Evolutionary conservation across 2,329 filamentous ascomycete species (phyloP), one percentile per base, ranked within the genome.

Genomic region (Ceratocystis colombiana): DNA sequence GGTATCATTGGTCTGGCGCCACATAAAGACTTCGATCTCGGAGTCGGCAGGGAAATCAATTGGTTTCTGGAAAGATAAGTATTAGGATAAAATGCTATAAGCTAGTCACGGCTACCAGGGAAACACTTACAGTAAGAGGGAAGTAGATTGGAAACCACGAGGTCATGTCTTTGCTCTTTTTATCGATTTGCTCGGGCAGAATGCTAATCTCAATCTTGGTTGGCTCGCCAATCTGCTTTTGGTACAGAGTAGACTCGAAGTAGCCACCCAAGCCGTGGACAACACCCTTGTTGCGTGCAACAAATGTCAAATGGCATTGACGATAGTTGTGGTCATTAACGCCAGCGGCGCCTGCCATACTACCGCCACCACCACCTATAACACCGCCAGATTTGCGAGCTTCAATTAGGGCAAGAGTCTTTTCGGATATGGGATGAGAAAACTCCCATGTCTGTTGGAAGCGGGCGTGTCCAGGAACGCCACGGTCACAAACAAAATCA

Each of bases 101-200:
- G 55, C 20, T 10, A 15, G 28, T 25, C n/a, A 41, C 15, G n/a
- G 15, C 5, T 41, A 46, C 8, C 37, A 1, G 17, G 7, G 28
- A 50, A 7, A 2, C 63, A 74, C 83, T 72, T 79, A 92, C 91
- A 85, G 94, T 96, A 15, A 99, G 78, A 0, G 95, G 94, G 73
- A 99, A 99, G 78, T 93, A 96, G 37, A 99, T 97, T 1, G 94
- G 94, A 74, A 99, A 99, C 94, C 94, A 99, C 66, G 90, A 96
- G 70, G 96, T 96, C 95, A 99, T 99, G 72, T 95, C 92, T 73
- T 88, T 88, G 79, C 91, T 96, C 83, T 97, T 97, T 67, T 79
- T 79, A 66, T 94, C 90, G 77, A 99, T 97, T 37, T 88, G 89
- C 70, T 96, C 88, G 0, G 94, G 95, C 72, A 96, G 88, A 3